Evolutionary conservation across 202 grass and related monocot species (phyloP).

Genomic region (Elaeis oleifera): DNA sequence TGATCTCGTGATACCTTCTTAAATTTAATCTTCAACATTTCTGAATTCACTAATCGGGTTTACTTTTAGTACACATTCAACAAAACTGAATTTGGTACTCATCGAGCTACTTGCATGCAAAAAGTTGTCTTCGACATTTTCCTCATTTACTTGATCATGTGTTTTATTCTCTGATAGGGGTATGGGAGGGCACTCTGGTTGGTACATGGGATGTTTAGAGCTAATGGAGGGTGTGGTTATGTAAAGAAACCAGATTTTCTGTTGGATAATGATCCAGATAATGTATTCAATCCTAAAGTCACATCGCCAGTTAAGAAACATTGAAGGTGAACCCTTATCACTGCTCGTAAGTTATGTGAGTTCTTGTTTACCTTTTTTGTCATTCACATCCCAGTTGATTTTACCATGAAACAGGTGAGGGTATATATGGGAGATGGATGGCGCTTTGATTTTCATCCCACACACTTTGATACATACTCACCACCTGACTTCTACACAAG

Average conservation of each 20-base stretch:
- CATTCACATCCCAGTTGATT: neutral
- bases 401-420: conserved; percentile 38
- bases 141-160: too few relatives aligned
- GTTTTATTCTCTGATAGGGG: conserved; percentile 22
- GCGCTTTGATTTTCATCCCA: conserved; percentile 55
- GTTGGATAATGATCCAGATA: conserved; percentile 19
- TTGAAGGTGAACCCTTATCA: conserved; percentile 43
- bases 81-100: too few relatives aligned
- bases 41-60: too few relatives aligned
- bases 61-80: too few relatives aligned
- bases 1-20: too few relatives aligned
- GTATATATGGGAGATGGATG: conserved; percentile 85
- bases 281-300: conserved; percentile 42
- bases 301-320: conserved; percentile 35
- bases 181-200: conserved; percentile 74
- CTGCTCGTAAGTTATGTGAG: too few relatives aligned
- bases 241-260: conserved; percentile 81
- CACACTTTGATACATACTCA: conserved; percentile 63
- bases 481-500: conserved; percentile 77
- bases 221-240: conserved; percentile 84
- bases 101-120: too few relatives aligned
- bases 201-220: conserved; percentile 73
- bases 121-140: too few relatives aligned
- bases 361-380: neutral
- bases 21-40: too few relatives aligned